These are phyloP conservation scores for Theobroma grandiflorum DNA, from an alignment of 441 rosid genomes.

Conservation along the genomic window DNA sequence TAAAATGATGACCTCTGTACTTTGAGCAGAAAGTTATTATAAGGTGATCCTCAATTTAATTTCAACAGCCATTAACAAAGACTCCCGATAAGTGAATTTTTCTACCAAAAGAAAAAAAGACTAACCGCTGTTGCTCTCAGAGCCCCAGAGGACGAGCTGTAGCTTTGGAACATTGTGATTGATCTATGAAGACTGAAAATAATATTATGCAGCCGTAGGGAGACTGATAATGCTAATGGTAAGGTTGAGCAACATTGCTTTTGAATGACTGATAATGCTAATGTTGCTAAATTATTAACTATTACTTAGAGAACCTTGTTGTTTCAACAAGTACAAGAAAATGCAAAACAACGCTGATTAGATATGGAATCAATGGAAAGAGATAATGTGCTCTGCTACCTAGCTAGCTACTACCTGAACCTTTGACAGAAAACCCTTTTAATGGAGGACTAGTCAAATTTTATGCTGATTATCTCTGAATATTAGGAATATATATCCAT, in stretches of 20 bases:
- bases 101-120: no score
- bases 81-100: no score
- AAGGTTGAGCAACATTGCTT: no score
- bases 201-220: neutral
- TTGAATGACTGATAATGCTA: no score
- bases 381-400: neutral
- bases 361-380: neutral
- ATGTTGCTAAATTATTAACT: neutral
- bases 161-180: slow-evolving; percentile 57
- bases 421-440: neutral
- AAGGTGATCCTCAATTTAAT: no score
- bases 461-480: neutral
- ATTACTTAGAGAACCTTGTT: neutral
- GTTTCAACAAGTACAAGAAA: neutral
- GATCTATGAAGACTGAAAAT: slow-evolving; percentile 48
- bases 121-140: slow-evolving; percentile 35
- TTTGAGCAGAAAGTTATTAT: no score
- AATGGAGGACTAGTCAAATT: neutral
- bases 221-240: neutral
- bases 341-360: neutral
- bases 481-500: no score
- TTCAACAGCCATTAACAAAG: no score
- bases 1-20: no score
- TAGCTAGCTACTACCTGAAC: neutral
- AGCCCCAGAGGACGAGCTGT: slow-evolving; percentile 53